A percentile compares a stretch with the other conserved stretches of the same genome.
Conservation (phyloP, 805 yeast genomes). For the Candida orba region DNA sequence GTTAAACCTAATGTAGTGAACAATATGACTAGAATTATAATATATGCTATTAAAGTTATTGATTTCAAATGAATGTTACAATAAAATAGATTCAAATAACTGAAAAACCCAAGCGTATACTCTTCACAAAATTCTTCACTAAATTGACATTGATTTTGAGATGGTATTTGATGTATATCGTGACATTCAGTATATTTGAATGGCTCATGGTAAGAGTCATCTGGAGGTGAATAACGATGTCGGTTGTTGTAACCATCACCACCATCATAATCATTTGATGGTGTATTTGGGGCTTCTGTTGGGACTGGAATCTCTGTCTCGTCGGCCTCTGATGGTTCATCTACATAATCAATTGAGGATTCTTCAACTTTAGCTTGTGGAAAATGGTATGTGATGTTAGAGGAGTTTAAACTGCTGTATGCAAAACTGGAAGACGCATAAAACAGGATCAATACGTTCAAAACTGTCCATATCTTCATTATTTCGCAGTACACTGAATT, state of each 20-base stretch:
- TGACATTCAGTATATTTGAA: constrained; percentile 13
- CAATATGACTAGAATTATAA: constrained; percentile 26
- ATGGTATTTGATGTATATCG: constrained; percentile 11
- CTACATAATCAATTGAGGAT: too few species aligned
- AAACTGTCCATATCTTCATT: too few species aligned
- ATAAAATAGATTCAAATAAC: constrained; percentile 19
- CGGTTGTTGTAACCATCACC: background rate
- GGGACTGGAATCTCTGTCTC: too few species aligned
- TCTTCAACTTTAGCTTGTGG: too few species aligned
- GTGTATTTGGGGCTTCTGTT: too few species aligned
- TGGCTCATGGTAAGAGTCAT: background rate
- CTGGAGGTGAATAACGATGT: background rate
- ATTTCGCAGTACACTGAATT: too few species aligned
- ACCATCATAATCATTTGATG: too few species aligned
- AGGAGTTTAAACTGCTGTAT: too few species aligned
- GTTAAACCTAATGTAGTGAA: constrained; percentile 71
- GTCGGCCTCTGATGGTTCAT: too few species aligned
- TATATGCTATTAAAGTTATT: constrained; percentile 1
- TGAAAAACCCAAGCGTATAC: constrained; percentile 20
- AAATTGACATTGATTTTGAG: constrained; percentile 15
- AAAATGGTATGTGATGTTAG: too few species aligned
- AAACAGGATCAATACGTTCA: too few species aligned
- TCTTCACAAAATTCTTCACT: constrained; percentile 17
- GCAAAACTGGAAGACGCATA: too few species aligned
- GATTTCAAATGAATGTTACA: constrained; percentile 10